phyloP scores from a whole-genome alignment of 805 yeast genomes.

The Pichia thaimueangensis region DNA sequence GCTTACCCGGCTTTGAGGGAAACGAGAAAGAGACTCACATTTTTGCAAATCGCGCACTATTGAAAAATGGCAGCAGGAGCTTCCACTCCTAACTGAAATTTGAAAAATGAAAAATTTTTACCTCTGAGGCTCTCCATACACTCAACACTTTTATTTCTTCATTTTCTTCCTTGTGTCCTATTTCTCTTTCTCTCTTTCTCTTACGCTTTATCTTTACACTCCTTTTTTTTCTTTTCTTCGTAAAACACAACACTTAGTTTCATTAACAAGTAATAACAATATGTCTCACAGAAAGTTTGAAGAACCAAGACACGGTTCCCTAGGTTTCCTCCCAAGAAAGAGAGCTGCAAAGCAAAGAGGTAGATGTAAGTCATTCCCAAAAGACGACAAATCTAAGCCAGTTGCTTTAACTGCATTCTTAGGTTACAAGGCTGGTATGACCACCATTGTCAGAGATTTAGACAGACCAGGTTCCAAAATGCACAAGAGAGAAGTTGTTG shows the following conservation, averaged over 20 bases:
- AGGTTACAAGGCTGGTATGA: slow-evolving; percentile 99
- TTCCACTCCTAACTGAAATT: too few species aligned
- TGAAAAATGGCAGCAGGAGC: too few species aligned
- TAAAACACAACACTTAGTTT: slow-evolving; percentile 9
- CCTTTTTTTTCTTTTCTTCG: background rate
- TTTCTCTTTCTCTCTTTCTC: background rate
- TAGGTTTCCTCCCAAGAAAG: slow-evolving; percentile 99
- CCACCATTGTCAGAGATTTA: slow-evolving; percentile 99
- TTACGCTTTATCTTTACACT: background rate
- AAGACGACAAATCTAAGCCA: slow-evolving; percentile 95
- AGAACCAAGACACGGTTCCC: slow-evolving; percentile 99
- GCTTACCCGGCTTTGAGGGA: too few species aligned
- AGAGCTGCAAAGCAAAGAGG: slow-evolving; percentile 98
- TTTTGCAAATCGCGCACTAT: too few species aligned
- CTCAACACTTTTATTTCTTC: background rate
- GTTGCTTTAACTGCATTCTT: slow-evolving; percentile 99
- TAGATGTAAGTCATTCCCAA: slow-evolving; percentile 98
- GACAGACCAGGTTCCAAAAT: slow-evolving; percentile 99
- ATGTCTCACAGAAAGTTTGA: slow-evolving; percentile 99
- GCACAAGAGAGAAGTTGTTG: slow-evolving; percentile 99
- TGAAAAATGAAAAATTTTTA: too few species aligned
- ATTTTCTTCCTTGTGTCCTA: too few species aligned
- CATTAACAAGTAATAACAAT: slow-evolving; percentile 15
- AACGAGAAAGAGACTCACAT: too few species aligned
- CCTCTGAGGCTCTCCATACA: background rate